Evolutionary conservation across 1,139 yeast species (phyloP).

Genomic region (Pichia sp.): DNA sequence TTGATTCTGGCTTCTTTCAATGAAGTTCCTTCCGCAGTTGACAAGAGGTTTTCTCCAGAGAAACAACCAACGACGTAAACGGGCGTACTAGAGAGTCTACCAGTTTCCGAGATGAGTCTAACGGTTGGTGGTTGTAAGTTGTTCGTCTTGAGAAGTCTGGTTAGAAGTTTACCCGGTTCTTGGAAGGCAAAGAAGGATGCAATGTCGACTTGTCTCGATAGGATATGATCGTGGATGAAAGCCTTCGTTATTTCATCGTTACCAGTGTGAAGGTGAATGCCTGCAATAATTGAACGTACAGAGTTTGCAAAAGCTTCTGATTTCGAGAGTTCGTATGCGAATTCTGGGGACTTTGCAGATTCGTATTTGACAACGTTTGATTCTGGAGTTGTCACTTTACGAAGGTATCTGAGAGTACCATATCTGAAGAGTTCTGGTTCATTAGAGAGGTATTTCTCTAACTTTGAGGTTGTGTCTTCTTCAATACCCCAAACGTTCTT

Average conservation of each 20-base stretch:
- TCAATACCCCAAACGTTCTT: slow-evolving; percentile 79
- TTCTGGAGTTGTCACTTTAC: slow-evolving; percentile 27
- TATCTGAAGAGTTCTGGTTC: slow-evolving; percentile 58
- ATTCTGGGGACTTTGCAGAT: slow-evolving; percentile 16
- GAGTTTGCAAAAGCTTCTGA: slow-evolving; percentile 38
- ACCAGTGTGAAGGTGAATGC: slow-evolving; percentile 57
- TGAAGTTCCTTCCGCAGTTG: slow-evolving; percentile 95
- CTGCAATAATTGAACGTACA: slow-evolving; percentile 68
- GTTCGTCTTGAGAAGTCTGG: slow-evolving; percentile 72
- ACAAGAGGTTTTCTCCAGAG: slow-evolving; percentile 73
- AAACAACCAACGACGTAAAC: slow-evolving; percentile 89
- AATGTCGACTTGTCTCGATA: slow-evolving; percentile 73
- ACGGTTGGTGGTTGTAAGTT: slow-evolving; percentile 71
- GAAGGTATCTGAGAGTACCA: slow-evolving; percentile 55
- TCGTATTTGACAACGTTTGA: slow-evolving; percentile 33
- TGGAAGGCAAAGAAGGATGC: slow-evolving; percentile 69
- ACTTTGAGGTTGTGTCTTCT: slow-evolving; percentile 54
- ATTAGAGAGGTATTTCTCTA: slow-evolving; percentile 62
- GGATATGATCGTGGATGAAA: slow-evolving; percentile 65
- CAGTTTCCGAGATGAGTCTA: slow-evolving; percentile 86
- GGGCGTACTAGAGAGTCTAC: slow-evolving; percentile 79
- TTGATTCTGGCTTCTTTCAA: slow-evolving; percentile 87
- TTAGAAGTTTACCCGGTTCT: slow-evolving; percentile 81
- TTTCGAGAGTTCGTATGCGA: slow-evolving; percentile 20
- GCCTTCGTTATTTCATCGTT: slow-evolving; percentile 38